Percentiles rank a stretch among this genome's conserved stretches.
These are phyloP conservation scores for Monilinia aucupariae DNA, from an alignment of 2,329 filamentous ascomycete genomes.

Conservation along the genomic window DNA sequence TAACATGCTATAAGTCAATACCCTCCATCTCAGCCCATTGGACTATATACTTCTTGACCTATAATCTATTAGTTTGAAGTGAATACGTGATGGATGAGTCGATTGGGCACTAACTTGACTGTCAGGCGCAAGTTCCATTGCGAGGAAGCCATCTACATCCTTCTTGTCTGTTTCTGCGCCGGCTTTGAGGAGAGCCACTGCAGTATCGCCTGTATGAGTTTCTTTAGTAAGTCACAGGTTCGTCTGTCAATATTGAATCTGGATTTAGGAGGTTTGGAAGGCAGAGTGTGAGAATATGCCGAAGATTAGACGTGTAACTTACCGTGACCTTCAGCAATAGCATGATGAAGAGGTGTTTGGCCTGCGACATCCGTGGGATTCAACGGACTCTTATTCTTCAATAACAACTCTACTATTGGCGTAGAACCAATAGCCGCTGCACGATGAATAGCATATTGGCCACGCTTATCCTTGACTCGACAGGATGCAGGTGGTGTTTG, in stretches of 20 bases:
- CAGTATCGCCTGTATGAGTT: slow-evolving; percentile 61
- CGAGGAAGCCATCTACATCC: slow-evolving; percentile 63
- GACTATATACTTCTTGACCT: slow-evolving; percentile 23
- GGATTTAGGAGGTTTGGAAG: background rate
- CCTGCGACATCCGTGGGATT: slow-evolving; percentile 79
- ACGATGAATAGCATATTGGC: slow-evolving; percentile 86
- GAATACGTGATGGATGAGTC: background rate
- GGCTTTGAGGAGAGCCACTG: slow-evolving; percentile 73
- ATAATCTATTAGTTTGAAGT: slow-evolving; percentile 14
- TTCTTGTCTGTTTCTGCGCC: slow-evolving; percentile 78
- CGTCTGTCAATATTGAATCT: background rate
- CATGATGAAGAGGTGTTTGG: slow-evolving; percentile 85
- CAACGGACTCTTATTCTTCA: slow-evolving; percentile 72
- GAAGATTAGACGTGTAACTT: slow-evolving; percentile 25
- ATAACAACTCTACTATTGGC: slow-evolving; percentile 76
- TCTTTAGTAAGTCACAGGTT: background rate
- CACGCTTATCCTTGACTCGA: slow-evolving; percentile 74
- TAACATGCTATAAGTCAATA: slow-evolving; percentile 9
- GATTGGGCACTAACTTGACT: slow-evolving; percentile 56
- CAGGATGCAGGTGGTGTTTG: slow-evolving; percentile 66
- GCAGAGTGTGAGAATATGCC: background rate
- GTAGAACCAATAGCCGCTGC: slow-evolving; percentile 84
- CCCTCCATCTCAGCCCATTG: slow-evolving; percentile 17
- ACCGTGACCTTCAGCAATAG: slow-evolving; percentile 70
- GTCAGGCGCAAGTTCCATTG: slow-evolving; percentile 82